Evolutionary conservation across 495 filamentous ascomycete genomes (phyloP).

Genomic region (Pyrenula aspistea): DNA sequence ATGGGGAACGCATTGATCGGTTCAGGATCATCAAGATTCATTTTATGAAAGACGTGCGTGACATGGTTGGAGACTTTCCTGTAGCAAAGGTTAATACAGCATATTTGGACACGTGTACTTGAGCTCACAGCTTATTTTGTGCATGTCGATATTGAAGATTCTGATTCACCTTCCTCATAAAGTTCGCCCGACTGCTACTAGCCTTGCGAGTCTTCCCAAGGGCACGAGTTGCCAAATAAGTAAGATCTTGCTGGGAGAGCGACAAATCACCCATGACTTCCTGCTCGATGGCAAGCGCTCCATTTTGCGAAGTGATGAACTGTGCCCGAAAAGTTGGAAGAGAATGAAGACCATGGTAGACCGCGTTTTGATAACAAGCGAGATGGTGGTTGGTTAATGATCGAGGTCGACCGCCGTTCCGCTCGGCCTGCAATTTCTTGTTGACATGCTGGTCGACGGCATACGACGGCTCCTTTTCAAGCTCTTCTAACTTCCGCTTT

Average conservation of each 20-base stretch:
- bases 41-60: neutral
- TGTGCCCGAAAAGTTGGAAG: neutral
- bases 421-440: neutral
- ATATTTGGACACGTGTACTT: neutral
- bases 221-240: too few relatives aligned
- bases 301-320: neutral
- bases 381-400: neutral
- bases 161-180: too few relatives aligned
- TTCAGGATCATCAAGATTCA: neutral
- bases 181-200: too few relatives aligned
- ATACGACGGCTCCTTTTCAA: too few relatives aligned
- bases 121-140: neutral
- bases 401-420: too few relatives aligned
- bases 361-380: neutral
- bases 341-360: neutral
- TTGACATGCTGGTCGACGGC: neutral
- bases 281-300: too few relatives aligned
- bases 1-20: neutral
- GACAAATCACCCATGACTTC: neutral
- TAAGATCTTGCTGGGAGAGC: too few relatives aligned
- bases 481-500: too few relatives aligned
- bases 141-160: too few relatives aligned
- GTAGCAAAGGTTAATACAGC: neutral
- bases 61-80: neutral
- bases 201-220: too few relatives aligned